Conservation (phyloP, 176 grass and related monocot species). For the Tillandsia fasciculata region DNA sequence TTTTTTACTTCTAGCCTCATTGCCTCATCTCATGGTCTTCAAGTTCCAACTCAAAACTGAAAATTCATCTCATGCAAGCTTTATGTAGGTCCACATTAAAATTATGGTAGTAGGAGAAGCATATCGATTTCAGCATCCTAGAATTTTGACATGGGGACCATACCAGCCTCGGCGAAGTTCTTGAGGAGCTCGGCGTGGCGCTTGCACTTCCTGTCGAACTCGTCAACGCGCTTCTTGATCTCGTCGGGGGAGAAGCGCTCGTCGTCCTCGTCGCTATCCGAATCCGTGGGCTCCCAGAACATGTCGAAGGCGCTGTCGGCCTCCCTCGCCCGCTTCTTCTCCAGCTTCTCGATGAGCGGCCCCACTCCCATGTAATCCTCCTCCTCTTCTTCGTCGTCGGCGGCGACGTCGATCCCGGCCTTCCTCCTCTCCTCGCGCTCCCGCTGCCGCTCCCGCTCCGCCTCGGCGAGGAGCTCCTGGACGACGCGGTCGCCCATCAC, state of each 20-base stretch:
- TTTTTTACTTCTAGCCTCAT: too few species aligned
- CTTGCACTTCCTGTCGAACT: slow-evolving; percentile 80
- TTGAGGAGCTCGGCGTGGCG: slow-evolving; percentile 54
- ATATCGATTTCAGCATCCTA: too few species aligned
- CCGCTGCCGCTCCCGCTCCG: slow-evolving; percentile 46
- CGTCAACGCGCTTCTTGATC: slow-evolving; percentile 41
- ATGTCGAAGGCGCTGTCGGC: slow-evolving; percentile 5
- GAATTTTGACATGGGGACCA: not conserved
- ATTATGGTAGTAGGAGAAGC: too few species aligned
- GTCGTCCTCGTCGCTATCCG: slow-evolving; percentile 78
- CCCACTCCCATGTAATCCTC: slow-evolving; percentile 69
- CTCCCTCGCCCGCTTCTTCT: slow-evolving; percentile 39
- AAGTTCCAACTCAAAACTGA: too few species aligned
- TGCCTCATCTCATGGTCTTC: too few species aligned
- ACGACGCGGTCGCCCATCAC: slow-evolving; percentile 20
- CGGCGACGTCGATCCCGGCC: slow-evolving; percentile 10
- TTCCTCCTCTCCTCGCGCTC: slow-evolving; percentile 16
- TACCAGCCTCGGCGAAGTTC: slow-evolving; percentile 72
- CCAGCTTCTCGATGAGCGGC: slow-evolving; percentile 66
- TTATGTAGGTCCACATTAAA: too few species aligned
- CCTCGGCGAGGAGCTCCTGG: slow-evolving; percentile 46
- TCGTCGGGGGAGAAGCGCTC: slow-evolving; percentile 51
- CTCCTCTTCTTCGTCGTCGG: slow-evolving; percentile 21
- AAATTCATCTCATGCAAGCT: too few species aligned
- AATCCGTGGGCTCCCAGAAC: slow-evolving; percentile 71